Evolutionary conservation across 768 basidiomycete species (phyloP).

Genomic region (Hypholoma fasciculare): DNA sequence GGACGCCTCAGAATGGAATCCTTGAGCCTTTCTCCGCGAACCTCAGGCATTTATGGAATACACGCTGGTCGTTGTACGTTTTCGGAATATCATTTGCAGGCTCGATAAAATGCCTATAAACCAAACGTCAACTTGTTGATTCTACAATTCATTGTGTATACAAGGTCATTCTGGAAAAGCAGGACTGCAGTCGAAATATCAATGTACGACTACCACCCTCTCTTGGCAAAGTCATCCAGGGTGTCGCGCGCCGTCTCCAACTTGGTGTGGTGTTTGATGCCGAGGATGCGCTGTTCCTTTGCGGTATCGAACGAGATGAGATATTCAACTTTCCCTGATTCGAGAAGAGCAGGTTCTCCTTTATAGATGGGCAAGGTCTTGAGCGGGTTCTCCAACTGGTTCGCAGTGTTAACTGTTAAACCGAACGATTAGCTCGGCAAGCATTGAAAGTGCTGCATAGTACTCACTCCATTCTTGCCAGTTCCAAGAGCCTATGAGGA

Average conservation of each 20-base stretch:
- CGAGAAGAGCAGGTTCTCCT: slow-evolving; percentile 26
- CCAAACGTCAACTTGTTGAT: too few relatives aligned
- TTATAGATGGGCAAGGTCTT: slow-evolving; percentile 22
- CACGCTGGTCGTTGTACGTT: too few relatives aligned
- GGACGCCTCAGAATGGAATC: too few relatives aligned
- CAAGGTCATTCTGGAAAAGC: too few relatives aligned
- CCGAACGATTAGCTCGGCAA: too few relatives aligned
- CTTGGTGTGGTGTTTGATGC: slow-evolving; percentile 28
- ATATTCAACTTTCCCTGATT: slow-evolving; percentile 12
- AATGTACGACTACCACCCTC: slow-evolving; percentile 27
- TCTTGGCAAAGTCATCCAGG: slow-evolving; percentile 28
- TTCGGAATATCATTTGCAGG: too few relatives aligned
- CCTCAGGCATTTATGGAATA: too few relatives aligned
- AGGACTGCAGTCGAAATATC: too few relatives aligned
- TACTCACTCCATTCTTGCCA: not conserved
- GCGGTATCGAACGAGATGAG: slow-evolving; percentile 22
- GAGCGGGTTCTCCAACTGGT: slow-evolving; percentile 24
- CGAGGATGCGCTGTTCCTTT: slow-evolving; percentile 30
- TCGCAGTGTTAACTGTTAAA: slow-evolving; percentile 32
- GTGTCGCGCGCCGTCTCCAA: slow-evolving; percentile 31
- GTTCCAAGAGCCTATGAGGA: not conserved
- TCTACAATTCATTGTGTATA: too few relatives aligned
- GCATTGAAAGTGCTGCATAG: not conserved
- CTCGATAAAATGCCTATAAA: too few relatives aligned
- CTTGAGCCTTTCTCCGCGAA: too few relatives aligned